phyloP scores from a whole-genome alignment of 2,329 filamentous ascomycete species.

The Diatrype stigma region DNA sequence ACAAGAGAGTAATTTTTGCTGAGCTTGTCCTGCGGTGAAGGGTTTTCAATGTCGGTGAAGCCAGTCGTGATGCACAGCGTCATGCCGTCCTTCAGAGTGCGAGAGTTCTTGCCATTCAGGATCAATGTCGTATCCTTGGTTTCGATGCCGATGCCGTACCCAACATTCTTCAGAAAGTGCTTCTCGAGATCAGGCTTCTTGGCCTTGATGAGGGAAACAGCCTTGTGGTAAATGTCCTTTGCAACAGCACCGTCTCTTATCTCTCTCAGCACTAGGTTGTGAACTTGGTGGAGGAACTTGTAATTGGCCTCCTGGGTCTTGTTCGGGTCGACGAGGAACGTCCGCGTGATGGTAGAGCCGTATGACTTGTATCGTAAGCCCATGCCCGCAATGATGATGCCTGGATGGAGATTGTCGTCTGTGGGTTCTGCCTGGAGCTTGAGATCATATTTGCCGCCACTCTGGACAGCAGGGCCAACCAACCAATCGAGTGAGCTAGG shows the following conservation, averaged over 20 bases:
- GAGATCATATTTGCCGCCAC: conserved; percentile 91
- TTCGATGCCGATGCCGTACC: conserved; percentile 90
- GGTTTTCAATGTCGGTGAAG: conserved; percentile 84
- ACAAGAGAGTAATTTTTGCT: conserved; percentile 86
- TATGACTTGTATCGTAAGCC: conserved; percentile 95
- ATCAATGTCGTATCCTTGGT: conserved; percentile 78
- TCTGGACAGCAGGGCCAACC: conserved; percentile 85
- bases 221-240: conserved; percentile 91
- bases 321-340: conserved; percentile 94
- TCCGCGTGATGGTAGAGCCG: conserved; percentile 85
- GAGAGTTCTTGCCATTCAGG: conserved; percentile 80
- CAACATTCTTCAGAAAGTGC: conserved; percentile 89
- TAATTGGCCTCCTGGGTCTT: conserved; percentile 94
- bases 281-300: conserved; percentile 78
- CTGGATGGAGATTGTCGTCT: conserved; percentile 78
- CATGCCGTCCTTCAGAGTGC: conserved; percentile 91
- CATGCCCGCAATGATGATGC: conserved; percentile 88
- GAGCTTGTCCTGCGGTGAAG: conserved; percentile 82
- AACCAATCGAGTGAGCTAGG: conserved; percentile 89
- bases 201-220: conserved; percentile 70
- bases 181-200: conserved; percentile 96
- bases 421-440: conserved; percentile 76
- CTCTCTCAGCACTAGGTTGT: conserved; percentile 86
- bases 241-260: conserved; percentile 80
- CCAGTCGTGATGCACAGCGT: conserved; percentile 88